Conservation (phyloP, 257 asterid species). For the Gardenia jasminoides region DNA sequence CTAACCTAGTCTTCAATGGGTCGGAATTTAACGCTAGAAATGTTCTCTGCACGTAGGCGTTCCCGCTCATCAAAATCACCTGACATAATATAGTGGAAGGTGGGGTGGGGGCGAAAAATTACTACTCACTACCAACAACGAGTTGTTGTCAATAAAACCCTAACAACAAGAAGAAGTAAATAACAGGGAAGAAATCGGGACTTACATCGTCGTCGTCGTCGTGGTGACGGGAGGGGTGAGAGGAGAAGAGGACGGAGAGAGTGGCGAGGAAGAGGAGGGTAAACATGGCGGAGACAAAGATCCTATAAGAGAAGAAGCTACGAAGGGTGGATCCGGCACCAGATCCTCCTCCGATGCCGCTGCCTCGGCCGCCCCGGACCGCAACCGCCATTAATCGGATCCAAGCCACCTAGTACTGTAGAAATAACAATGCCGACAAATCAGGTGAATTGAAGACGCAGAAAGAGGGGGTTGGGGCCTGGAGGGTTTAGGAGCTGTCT, state of each 20-base stretch:
- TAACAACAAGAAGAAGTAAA: neutral
- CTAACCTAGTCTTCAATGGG: constrained; percentile 48
- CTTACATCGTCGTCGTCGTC: constrained; percentile 56
- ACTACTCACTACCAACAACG: too few species aligned
- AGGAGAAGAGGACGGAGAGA: constrained; percentile 77
- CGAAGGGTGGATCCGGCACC: constrained; percentile 78
- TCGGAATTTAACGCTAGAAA: constrained; percentile 47
- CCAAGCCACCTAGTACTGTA: neutral
- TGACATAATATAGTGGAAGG: constrained; percentile 5
- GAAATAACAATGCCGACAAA: neutral
- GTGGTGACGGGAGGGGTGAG: constrained; percentile 48
- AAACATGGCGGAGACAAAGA: constrained; percentile 89
- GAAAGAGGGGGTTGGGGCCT: neutral
- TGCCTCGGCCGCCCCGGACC: constrained; percentile 65
- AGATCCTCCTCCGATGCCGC: constrained; percentile 44
- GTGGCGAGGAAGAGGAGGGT: constrained; percentile 84
- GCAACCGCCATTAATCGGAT: constrained; percentile 69
- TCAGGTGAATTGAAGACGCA: constrained; percentile 2
- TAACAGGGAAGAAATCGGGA: neutral
- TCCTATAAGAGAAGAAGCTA: constrained; percentile 84
- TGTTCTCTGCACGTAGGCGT: constrained; percentile 53
- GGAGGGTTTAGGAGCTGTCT: neutral
- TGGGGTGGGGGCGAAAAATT: too few species aligned
- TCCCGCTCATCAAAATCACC: constrained; percentile 55
- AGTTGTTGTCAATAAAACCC: too few species aligned